These are phyloP conservation scores for Hygrocybe punicea DNA, from an alignment of 768 basidiomycete genomes.

Conservation along the genomic window DNA sequence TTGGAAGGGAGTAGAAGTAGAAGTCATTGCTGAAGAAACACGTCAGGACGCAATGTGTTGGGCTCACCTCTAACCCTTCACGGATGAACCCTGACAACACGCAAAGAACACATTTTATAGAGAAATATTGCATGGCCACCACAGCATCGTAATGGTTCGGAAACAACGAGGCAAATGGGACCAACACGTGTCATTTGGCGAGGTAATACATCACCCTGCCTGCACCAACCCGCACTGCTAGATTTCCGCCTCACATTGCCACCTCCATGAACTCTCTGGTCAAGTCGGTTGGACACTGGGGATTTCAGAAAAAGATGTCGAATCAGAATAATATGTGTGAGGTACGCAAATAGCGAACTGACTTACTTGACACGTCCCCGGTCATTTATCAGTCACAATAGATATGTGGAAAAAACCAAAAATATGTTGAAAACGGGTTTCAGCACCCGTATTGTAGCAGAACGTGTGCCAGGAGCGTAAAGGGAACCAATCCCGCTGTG, in stretches of 20 bases:
- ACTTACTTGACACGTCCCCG: background rate
- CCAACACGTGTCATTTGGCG: background rate
- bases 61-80: background rate
- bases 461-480: slow-evolving; percentile 53
- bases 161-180: slow-evolving; percentile 35
- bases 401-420: slow-evolving; percentile 59
- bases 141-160: background rate
- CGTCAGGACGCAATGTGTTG: slow-evolving; percentile 20
- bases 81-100: background rate
- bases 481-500: slow-evolving; percentile 36
- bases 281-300: slow-evolving; percentile 43
- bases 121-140: no score
- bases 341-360: slow-evolving; percentile 26
- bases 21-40: slow-evolving; percentile 41
- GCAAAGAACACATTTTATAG: no score
- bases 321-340: slow-evolving; percentile 46
- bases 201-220: slow-evolving; percentile 6
- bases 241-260: slow-evolving; percentile 20
- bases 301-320: slow-evolving; percentile 29
- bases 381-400: slow-evolving; percentile 19
- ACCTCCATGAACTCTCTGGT: slow-evolving; percentile 40
- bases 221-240: slow-evolving; percentile 11
- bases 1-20: slow-evolving; percentile 12
- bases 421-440: slow-evolving; percentile 58
- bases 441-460: slow-evolving; percentile 60